These are phyloP conservation scores for Nannochloropsis oceanica DNA, from an alignment of 108 stramenopile species.

Conservation along the genomic window DNA sequence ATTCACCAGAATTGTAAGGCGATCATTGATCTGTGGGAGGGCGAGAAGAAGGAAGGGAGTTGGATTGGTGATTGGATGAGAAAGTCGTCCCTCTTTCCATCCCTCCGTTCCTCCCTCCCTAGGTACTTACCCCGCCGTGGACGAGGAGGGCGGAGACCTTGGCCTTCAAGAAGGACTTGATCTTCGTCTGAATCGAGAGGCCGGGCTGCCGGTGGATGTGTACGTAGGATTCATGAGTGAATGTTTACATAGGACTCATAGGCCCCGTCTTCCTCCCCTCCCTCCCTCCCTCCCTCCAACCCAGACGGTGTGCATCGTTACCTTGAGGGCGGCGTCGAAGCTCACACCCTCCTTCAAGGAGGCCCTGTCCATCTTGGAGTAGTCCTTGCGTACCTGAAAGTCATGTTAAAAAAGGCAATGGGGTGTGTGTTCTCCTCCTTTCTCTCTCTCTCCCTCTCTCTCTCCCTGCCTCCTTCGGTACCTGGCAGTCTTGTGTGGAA, in stretches of 20 bases:
- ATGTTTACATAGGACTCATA: not conserved
- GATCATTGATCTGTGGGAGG: not conserved
- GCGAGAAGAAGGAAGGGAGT: not conserved
- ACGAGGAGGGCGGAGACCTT: not conserved
- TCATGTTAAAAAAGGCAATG: slow-evolving; percentile 48
- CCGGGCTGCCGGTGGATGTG: not conserved
- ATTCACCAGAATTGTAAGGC: not conserved
- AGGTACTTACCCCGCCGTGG: not conserved
- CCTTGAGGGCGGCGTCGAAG: not conserved
- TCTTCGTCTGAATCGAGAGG: not conserved
- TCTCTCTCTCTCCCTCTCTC: not conserved
- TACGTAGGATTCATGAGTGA: not conserved
- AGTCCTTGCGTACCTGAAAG: slow-evolving; percentile 60
- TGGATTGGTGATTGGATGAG: not conserved
- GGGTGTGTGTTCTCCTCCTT: not conserved
- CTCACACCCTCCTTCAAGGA: not conserved
- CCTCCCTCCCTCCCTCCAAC: not conserved
- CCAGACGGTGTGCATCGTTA: not conserved
- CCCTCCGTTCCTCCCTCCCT: no score
- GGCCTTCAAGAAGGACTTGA: not conserved
- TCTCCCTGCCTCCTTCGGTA: not conserved
- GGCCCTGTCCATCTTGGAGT: slow-evolving; percentile 48
- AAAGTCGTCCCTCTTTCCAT: not conserved
- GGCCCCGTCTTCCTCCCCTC: not conserved
- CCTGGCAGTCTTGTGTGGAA: not conserved